Evolutionary conservation across 306 rosid genomes (phyloP), one percentile per base, ranked within the genome.

Genomic region (Glycine tomentella): DNA sequence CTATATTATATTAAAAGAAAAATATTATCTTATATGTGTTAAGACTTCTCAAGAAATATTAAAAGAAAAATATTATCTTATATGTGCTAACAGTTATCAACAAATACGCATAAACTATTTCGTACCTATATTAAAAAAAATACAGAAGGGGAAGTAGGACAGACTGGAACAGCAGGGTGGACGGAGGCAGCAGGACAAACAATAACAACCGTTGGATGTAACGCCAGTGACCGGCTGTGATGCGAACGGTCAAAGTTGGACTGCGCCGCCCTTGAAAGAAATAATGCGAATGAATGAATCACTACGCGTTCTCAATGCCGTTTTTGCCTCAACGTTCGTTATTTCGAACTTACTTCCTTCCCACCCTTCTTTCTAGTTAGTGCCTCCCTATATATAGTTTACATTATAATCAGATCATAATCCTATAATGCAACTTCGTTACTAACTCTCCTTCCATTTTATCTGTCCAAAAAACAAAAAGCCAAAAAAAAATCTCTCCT

Each of bases 261-360:
- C 67, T 12, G 84, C 87, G 87, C 87, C 84, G 76, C 75, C 85
- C 16, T 81, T 25, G 44, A 38, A 14, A 44, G 44, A 14, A 11
- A n/a, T 1, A 46, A 56, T 4, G 52, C 2, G 33, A 7, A 31
- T 31, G 8, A 52, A 25, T 25, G 31, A 25, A 51, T 48, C 10
- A 8, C 5, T 64, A 46, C 74, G 73, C 80, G 87, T 66, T 8
- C 80, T 0, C 15, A 11, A 25, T 42, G 46, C 46, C 46, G 69
- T 49, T 72, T 44, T 63, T 53, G 14, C 55, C 74, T 63, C 2
- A 36, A 16, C 52, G 9, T 40, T 62, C 50, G 6, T 40, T 33
- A 2, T 69, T 82, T 69, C 78, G 51, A 70, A 59, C 49, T 70
- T 8, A 38, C 42, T 77, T 77, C 82, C 86, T 53, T 42, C 74